Evolutionary conservation across 2,329 filamentous ascomycete species (phyloP).

Genomic region (Stachybotrys echinatus): DNA sequence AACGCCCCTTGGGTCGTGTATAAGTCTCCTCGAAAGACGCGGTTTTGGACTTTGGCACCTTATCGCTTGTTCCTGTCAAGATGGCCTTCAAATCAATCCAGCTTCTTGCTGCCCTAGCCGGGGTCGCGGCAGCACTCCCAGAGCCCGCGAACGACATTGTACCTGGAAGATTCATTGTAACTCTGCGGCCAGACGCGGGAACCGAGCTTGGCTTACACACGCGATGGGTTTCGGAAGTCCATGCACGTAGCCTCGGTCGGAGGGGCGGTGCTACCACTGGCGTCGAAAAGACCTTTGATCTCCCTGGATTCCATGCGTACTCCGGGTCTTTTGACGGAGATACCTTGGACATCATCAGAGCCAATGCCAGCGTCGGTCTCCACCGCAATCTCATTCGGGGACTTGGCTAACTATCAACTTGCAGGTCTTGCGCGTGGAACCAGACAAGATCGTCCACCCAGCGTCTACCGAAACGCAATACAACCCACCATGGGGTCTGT

Average conservation of each 20-base stretch:
- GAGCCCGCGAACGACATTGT: neutral
- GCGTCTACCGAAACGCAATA: neutral
- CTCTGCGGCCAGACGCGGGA: neutral
- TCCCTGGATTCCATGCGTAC: neutral
- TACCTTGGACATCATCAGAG: neutral
- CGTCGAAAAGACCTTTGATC: neutral
- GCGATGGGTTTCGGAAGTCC: neutral
- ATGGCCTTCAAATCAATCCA: neutral
- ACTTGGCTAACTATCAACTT: neutral
- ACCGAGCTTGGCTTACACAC: neutral
- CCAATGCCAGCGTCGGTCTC: neutral
- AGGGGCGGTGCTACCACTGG: neutral
- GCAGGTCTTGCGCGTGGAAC: slow-evolving; percentile 1
- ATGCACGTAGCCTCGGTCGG: neutral
- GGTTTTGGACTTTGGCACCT: no score
- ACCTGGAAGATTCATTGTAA: neutral
- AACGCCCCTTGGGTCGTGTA: no score
- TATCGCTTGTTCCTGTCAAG: no score
- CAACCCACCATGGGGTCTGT: neutral
- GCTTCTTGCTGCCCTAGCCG: neutral
- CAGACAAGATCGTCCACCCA: neutral
- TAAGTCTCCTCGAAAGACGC: no score
- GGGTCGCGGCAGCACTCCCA: neutral
- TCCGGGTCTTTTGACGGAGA: neutral
- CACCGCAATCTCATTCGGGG: neutral